Base-by-base conservation (phyloP, 2,329 filamentous ascomycete species). In the Tolypocladium tundrense region DNA sequence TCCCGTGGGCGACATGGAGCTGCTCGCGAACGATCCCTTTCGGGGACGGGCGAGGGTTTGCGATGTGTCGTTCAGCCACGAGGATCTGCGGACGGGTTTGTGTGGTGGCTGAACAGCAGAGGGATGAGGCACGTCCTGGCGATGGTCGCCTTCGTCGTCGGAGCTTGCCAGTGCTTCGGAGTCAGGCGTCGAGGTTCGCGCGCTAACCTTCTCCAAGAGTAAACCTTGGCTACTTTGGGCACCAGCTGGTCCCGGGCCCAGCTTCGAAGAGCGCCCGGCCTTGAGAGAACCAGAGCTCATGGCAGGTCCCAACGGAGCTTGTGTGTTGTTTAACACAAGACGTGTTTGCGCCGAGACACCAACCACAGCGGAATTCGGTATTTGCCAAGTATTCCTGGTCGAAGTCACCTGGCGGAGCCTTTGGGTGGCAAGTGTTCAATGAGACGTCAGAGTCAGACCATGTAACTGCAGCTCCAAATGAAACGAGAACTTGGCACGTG, bases 91-190 rank as follows among this genome's bases (percentile, higher is more conserved):
- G 33, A 81, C 81, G 53, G 88, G 83, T 65, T 86, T 89, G 54
- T 75, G 80, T 54, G 75, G 80, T 64, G 75, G 80, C 65, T 77
- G 82, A 14, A 40, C 45, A 27, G 58, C 37, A 14, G 60, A 51
- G 66, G 73, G 74, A 65, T 79, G 78, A 62, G 74, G 74, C 66
- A 69, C 72, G 58, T 81, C 82, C 64, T 83, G 79, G 63, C 82
- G 79, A 68, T 85, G 80, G 60, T 96, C 88, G 58, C 78, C 81
- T 72, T 99, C 94, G 71, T 97, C 94, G 71, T 97, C 94, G 14
- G 92, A 97, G 64, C 93, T 97, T 56, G 88, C 91, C 60, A 97
- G 77, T 55, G 90, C 93, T 70, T 97, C 93, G 4, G 92, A 97
- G 69, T 97, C 94, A 27, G 93, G 93, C 1, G 93, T 97, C 9